A percentile compares a stretch with the other conserved stretches of the same genome.
Evolutionary conservation across 495 filamentous ascomycete species (phyloP).

Genomic region (Neurospora pannonica): DNA sequence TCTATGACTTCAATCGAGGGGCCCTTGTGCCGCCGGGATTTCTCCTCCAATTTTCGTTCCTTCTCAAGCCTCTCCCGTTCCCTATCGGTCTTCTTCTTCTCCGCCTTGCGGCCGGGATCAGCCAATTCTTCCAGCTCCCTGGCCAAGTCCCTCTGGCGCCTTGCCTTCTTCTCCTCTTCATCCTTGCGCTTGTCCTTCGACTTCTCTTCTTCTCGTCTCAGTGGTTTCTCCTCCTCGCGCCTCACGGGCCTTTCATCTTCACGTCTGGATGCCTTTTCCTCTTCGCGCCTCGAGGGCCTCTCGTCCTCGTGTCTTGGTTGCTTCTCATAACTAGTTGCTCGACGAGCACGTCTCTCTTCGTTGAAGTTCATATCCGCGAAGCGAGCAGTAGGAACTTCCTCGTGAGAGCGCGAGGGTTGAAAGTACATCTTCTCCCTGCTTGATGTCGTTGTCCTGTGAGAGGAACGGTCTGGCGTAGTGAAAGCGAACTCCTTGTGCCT

Average conservation of each 20-base stretch:
- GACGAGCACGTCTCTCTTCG: slow-evolving; percentile 24
- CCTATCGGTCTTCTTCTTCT: slow-evolving; percentile 18
- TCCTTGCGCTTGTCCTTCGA: slow-evolving; percentile 18
- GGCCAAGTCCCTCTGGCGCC: slow-evolving; percentile 8
- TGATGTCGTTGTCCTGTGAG: slow-evolving; percentile 23
- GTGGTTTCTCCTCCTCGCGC: slow-evolving; percentile 10
- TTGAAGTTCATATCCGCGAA: slow-evolving; percentile 21
- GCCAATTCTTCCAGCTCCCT: slow-evolving; percentile 14
- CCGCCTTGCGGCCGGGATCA: not conserved
- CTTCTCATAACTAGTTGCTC: slow-evolving; percentile 38
- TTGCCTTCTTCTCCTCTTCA: slow-evolving; percentile 15
- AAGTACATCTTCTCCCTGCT: slow-evolving; percentile 25
- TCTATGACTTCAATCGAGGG: slow-evolving; percentile 23
- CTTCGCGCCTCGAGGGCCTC: slow-evolving; percentile 16
- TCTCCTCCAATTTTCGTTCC: slow-evolving; percentile 27
- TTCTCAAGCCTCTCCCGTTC: slow-evolving; percentile 17
- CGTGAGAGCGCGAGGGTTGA: slow-evolving; percentile 31
- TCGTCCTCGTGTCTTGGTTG: slow-evolving; percentile 28
- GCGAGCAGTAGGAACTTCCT: slow-evolving; percentile 25
- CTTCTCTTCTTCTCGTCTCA: slow-evolving; percentile 8
- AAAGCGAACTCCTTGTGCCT: slow-evolving; percentile 18
- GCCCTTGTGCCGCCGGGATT: slow-evolving; percentile 17
- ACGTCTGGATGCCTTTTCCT: slow-evolving; percentile 15
- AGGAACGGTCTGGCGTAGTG: slow-evolving; percentile 24
- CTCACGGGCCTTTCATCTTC: slow-evolving; percentile 11